These are phyloP conservation scores for Bolboschoenoplectus hybrid DNA, from an alignment of 202 grass and related monocot genomes.

Conservation along the genomic window DNA sequence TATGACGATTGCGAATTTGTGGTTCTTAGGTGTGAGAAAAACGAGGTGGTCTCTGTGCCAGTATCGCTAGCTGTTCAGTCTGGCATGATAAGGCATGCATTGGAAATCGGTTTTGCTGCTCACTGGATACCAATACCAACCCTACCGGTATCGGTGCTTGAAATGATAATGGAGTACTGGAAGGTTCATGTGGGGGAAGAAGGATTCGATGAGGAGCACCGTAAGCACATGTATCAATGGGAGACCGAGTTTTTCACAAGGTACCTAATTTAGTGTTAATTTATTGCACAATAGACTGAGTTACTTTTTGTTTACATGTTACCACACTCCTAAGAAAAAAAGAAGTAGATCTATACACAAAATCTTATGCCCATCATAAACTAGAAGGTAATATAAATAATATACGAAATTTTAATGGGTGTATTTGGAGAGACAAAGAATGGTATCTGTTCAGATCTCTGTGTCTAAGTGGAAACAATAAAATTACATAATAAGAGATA, in stretches of 20 bases:
- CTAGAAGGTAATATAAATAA: background rate
- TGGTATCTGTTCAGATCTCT: background rate
- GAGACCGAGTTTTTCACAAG: conserved; percentile 7
- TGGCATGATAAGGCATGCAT: background rate
- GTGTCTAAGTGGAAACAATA: background rate
- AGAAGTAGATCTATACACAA: background rate
- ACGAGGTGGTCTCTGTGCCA: conserved; percentile 17
- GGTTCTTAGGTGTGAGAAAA: conserved; percentile 17
- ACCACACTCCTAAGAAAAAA: background rate
- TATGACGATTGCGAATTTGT: background rate
- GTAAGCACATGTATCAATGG: conserved; percentile 7
- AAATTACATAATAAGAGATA: background rate
- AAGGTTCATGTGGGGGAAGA: background rate
- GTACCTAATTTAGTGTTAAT: background rate
- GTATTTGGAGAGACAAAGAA: background rate
- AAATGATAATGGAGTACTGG: conserved; percentile 31
- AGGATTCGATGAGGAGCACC: background rate
- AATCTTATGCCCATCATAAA: background rate
- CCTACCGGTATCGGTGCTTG: background rate
- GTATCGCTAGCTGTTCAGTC: background rate
- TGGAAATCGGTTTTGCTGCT: conserved; percentile 4
- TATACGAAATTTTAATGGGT: background rate
- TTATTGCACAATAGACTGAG: background rate
- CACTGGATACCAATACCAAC: background rate
- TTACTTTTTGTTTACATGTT: background rate